phyloP scores from a whole-genome alignment of 1,284 basidiomycete species.

The Pholiota adiposa region DNA sequence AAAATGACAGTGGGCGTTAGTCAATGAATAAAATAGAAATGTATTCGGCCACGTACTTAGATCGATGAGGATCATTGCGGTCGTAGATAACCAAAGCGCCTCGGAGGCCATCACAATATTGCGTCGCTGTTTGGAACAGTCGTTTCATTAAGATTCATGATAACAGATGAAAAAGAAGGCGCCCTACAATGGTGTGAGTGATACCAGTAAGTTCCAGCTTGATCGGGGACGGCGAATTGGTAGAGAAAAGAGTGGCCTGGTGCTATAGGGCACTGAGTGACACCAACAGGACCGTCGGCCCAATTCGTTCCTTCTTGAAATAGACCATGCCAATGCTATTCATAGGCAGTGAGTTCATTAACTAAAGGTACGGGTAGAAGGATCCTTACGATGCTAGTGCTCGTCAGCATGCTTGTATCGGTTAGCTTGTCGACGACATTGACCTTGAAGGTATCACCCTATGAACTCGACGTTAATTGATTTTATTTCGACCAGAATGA shows the following conservation, averaged over 20 bases:
- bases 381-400: conserved; percentile 30
- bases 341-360: neutral
- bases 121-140: conserved; percentile 25
- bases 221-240: conserved; percentile 27
- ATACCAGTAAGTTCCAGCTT: conserved; percentile 42
- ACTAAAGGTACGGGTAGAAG: neutral
- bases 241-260: conserved; percentile 38
- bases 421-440: conserved; percentile 31
- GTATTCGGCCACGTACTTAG: conserved; percentile 33
- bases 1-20: neutral
- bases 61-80: conserved; percentile 41
- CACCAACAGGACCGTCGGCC: conserved; percentile 44
- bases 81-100: conserved; percentile 57
- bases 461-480: neutral
- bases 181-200: conserved; percentile 44
- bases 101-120: conserved; percentile 51
- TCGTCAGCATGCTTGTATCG: conserved; percentile 29
- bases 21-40: neutral
- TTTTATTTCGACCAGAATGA: too few species aligned
- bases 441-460: conserved; percentile 31
- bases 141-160: neutral
- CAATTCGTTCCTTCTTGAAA: conserved; percentile 40
- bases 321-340: conserved; percentile 56
- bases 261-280: conserved; percentile 51
- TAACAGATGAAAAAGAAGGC: neutral